These are phyloP conservation scores for Xerocomus minutiporus DNA, from an alignment of 1,284 basidiomycete genomes.

Conservation along the genomic window DNA sequence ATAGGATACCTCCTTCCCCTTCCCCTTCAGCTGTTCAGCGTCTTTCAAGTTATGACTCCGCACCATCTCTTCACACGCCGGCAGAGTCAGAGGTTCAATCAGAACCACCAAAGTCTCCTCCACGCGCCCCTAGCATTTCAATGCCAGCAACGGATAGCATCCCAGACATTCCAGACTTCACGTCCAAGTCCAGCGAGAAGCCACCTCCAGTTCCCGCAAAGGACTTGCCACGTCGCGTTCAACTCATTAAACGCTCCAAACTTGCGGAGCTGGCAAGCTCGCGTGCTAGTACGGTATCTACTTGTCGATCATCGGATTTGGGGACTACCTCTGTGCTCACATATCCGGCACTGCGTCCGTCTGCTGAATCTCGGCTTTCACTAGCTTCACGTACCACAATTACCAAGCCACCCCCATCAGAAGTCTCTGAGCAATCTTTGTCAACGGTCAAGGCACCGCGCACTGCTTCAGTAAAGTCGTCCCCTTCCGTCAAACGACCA, in stretches of 20 bases:
- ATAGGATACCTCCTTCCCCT: constrained; percentile 58
- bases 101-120: constrained; percentile 26
- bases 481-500: constrained; percentile 21
- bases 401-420: constrained; percentile 11
- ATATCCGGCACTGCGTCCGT: constrained; percentile 61
- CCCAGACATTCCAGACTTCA: constrained; percentile 54
- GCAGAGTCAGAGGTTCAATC: constrained; percentile 35
- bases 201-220: constrained; percentile 26
- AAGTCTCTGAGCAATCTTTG: constrained; percentile 17
- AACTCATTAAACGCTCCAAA: constrained; percentile 48
- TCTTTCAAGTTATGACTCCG: constrained; percentile 54
- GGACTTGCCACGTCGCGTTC: constrained; percentile 15
- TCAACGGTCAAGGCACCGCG: constrained; percentile 8
- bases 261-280: constrained; percentile 60
- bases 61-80: constrained; percentile 49
- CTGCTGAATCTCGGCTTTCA: constrained; percentile 49
- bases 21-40: constrained; percentile 69
- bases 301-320: constrained; percentile 37
- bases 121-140: constrained; percentile 38
- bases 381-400: constrained; percentile 26
- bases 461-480: constrained; percentile 21
- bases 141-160: constrained; percentile 47
- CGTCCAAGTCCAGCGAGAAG: constrained; percentile 42
- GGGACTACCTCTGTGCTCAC: constrained; percentile 58
- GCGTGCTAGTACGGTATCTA: constrained; percentile 43